Conservation (phyloP, 2,329 filamentous ascomycete genomes). For the Cladosporium velox region DNA sequence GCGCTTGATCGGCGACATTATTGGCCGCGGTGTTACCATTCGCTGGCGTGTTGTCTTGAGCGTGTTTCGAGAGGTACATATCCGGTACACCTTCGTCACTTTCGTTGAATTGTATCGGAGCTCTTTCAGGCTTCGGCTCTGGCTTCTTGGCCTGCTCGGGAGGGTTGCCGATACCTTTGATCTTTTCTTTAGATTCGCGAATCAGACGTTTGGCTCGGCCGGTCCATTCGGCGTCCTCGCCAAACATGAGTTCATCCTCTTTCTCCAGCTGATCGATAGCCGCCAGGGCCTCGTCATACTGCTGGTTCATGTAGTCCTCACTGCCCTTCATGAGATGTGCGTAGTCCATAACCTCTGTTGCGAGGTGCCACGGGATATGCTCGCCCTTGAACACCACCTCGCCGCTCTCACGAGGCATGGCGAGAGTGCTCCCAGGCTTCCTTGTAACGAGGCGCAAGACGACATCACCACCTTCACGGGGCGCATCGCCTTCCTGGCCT, state of each 20-base stretch:
- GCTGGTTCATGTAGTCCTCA: conserved; percentile 78
- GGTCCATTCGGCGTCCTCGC: conserved; percentile 90
- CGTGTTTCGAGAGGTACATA: conserved; percentile 48
- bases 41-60: conserved; percentile 18
- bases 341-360: conserved; percentile 91
- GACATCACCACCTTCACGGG: conserved; percentile 83
- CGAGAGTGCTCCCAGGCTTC: conserved; percentile 77
- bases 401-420: conserved; percentile 78
- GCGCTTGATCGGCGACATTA: conserved; percentile 31
- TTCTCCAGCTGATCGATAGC: conserved; percentile 75
- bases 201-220: conserved; percentile 78
- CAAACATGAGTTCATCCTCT: conserved; percentile 90
- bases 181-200: conserved; percentile 72
- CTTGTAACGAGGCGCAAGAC: conserved; percentile 84
- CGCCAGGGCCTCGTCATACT: conserved; percentile 77
- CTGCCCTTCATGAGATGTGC: conserved; percentile 94
- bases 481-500: conserved; percentile 80
- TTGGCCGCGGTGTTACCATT: conserved; percentile 30
- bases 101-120: conserved; percentile 53
- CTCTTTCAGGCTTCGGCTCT: conserved; percentile 36
- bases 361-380: conserved; percentile 92
- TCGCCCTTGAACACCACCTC: conserved; percentile 69
- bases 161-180: conserved; percentile 67
- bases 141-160: conserved; percentile 56
- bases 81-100: conserved; percentile 50